Evolutionary conservation across 306 rosid genomes (phyloP), one percentile per base, ranked within the genome.

Genomic region (Clitoria ternatea): DNA sequence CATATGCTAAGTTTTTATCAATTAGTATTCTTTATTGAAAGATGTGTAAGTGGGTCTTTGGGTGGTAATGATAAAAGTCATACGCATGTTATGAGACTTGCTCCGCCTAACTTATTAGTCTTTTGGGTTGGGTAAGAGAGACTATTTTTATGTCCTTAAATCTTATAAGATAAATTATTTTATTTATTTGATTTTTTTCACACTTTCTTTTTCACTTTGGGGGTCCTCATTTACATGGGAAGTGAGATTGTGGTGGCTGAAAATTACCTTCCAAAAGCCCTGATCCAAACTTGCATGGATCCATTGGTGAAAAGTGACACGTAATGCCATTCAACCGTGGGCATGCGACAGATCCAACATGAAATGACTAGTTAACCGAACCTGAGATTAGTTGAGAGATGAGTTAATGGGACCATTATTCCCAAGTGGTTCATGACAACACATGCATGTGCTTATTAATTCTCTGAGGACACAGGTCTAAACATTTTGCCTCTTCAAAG

Each of bases 371-470:
- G 18, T 50, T 43, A 57, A 71, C 30, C 48, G 11, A 42, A 48
- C 56, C 65, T 36, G 26, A 18, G 50, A 69, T 50, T 50, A 65
- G 36, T 66, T 65, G 44, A 4, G 44, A 74, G 55, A 64, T 52
- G 75, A 78, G 83, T 50, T 59, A 67, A 61, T 72, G 80, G 86
- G 78, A 68, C 88, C 84, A 79, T 56, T 39, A 24, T 56, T 67
- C 14, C 27, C 59, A 32, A 73, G 61, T 7, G 66, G 40, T 62
- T 64, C 39, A 52, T 62, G 83, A 32, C 86, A 75, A 47, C 68
- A 68, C 73, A 81, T 80, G 86, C 83, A 80, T 23, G 80, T 77
- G 78, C 76, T 23, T 50, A 65, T 69, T 55, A 70, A 74, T 80
- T 71, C 69, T 68, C 66, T 43, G 19, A 29, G 29, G 39, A 30